These are phyloP conservation scores for Alternaria angustiovoidea DNA, from an alignment of 2,329 filamentous ascomycete genomes.

Conservation along the genomic window DNA sequence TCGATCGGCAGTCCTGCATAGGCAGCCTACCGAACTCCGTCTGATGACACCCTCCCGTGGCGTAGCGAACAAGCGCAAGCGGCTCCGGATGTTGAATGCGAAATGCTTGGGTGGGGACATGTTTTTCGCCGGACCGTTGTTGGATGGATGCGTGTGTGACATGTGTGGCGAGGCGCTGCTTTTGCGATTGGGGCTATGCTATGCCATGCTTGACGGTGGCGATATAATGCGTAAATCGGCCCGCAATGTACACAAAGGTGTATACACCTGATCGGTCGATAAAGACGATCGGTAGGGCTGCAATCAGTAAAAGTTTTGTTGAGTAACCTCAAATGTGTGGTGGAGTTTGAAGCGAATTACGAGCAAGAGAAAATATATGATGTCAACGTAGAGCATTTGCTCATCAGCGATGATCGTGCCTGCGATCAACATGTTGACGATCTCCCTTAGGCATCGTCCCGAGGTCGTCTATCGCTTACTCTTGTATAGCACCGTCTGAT, in stretches of 20 bases:
- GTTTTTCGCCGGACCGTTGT: not conserved
- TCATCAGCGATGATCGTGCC: not conserved
- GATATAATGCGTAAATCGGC: not conserved
- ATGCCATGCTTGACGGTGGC: not conserved
- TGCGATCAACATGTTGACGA: not conserved
- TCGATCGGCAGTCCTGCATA: slow-evolving; percentile 3
- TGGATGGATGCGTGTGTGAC: not conserved
- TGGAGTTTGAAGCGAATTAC: not conserved
- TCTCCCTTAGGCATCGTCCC: not conserved
- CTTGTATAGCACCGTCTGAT: not conserved
- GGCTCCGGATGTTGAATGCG: slow-evolving; percentile 1
- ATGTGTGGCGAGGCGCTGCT: slow-evolving; percentile 2
- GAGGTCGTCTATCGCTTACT: not conserved
- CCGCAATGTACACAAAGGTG: not conserved
- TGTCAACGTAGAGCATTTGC: not conserved
- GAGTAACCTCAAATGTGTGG: not conserved
- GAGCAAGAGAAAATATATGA: not conserved
- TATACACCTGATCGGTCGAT: not conserved
- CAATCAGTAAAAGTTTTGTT: not conserved
- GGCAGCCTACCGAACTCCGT: not conserved
- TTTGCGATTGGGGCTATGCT: not conserved
- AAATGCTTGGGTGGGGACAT: not conserved
- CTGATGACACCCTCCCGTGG: slow-evolving; percentile 2
- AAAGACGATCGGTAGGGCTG: not conserved
- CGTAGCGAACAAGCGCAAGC: not conserved